Evolutionary conservation across 2,329 filamentous ascomycete species (phyloP), one percentile per base, ranked within the genome.

Genomic region (Metarhizium album): DNA sequence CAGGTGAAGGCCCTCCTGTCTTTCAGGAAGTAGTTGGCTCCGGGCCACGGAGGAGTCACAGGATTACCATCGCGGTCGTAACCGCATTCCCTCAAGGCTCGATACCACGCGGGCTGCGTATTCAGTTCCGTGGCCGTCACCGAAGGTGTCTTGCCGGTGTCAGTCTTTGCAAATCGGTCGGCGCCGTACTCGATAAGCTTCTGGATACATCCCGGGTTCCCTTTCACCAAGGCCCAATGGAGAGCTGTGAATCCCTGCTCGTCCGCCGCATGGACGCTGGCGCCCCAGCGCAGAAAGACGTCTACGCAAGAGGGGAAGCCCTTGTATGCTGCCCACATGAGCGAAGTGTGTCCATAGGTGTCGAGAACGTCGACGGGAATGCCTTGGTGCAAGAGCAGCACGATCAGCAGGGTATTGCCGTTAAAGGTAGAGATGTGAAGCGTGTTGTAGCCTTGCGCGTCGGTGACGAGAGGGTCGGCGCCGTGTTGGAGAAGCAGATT

Each of bases 281-380:
- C 93, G 49, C 93, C 94, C 90, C 93, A 98, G 59, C 90, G 83
- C 53, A 98, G 71, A 57, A 95, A 91, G 42, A 97, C 68, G 64
- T 97, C 93, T 46, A 97, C 91, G 60, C 89, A 95, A 45, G 86
- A 83, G 0, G 91, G 88, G 64, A 85, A 96, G 35, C 94, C 93
- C 69, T 98, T 98, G 73, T 98, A 98, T 16, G 91, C 91, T 18
- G 93, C 89, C 93, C 93, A 98, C 93, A 98, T 98, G 54, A 98
- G 76, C 54, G 85, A 86, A 1, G 93, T 97, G 68, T 98, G 94
- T 5, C 90, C 89, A 64, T 90, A 91, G 47, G 82, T 81, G 69
- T 98, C 93, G 49, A 85, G 77, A 5, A 93, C 86, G 64, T 98
- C 93, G 54, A 98, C 89, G 16, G 90, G 88, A 53, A 98, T 93